These are phyloP conservation scores for Eucalyptus polybractea DNA, from an alignment of 345 rosid genomes.

Conservation along the genomic window DNA sequence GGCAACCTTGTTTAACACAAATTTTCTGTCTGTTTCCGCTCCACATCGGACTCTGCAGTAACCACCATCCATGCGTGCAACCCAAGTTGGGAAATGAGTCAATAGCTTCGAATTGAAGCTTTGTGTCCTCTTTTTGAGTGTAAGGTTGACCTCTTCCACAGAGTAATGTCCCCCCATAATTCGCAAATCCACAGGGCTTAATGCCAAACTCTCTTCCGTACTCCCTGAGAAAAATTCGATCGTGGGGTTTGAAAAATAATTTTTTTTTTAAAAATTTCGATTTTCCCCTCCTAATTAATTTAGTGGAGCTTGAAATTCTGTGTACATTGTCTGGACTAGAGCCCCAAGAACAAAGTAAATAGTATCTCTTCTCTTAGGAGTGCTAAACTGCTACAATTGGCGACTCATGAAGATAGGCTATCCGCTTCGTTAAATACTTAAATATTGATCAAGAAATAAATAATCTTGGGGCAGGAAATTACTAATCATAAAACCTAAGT, in stretches of 20 bases:
- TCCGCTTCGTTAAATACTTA: background rate
- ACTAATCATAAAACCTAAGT: background rate
- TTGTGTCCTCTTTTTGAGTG: conserved; percentile 26
- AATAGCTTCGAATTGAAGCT: conserved; percentile 23
- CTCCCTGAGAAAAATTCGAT: background rate
- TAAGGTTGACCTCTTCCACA: background rate
- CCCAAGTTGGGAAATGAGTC: conserved; percentile 14
- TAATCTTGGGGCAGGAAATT: background rate
- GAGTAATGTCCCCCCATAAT: conserved; percentile 1
- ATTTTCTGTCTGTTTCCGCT: background rate
- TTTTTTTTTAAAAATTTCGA: background rate
- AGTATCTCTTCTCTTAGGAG: background rate
- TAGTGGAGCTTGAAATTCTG: background rate
- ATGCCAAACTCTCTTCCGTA: background rate
- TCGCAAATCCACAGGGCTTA: conserved; percentile 1
- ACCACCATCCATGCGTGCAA: background rate
- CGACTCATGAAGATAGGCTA: background rate
- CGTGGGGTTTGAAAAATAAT: background rate
- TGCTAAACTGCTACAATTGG: background rate
- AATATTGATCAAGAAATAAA: background rate
- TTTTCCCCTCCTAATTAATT: background rate
- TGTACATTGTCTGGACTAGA: background rate
- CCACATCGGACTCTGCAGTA: background rate
- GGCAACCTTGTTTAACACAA: background rate
- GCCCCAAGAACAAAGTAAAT: background rate